Conservation (phyloP, 805 yeast species). For the Pichia thaimueangensis region DNA sequence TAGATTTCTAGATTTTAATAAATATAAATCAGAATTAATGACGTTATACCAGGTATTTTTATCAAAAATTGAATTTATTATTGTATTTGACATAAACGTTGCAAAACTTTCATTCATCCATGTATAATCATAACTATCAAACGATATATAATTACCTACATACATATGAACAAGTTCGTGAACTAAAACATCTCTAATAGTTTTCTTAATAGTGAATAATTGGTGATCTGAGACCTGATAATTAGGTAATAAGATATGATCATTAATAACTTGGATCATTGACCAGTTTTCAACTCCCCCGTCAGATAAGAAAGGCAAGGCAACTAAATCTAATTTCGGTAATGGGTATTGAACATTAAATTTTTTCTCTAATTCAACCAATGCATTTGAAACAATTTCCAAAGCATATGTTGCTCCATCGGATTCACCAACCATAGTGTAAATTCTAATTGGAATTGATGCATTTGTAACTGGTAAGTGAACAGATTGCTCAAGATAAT, state of each 20-base stretch:
- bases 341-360: conserved; percentile 49
- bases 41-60: conserved; percentile 31
- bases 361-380: conserved; percentile 42
- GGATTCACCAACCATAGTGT: conserved; percentile 49
- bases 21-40: conserved; percentile 22
- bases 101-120: conserved; percentile 81
- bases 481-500: conserved; percentile 37
- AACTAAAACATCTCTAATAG: conserved; percentile 49
- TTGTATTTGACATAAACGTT: conserved; percentile 51
- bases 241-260: conserved; percentile 39
- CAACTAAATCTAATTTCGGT: conserved; percentile 58
- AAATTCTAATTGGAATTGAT: conserved; percentile 44
- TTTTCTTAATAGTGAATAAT: conserved; percentile 15
- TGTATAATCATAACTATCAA: conserved; percentile 59
- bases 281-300: conserved; percentile 84
- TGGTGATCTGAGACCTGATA: conserved; percentile 17
- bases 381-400: conserved; percentile 37
- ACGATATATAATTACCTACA: conserved; percentile 64
- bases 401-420: conserved; percentile 44
- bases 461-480: conserved; percentile 17
- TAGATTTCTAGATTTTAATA: conserved; percentile 28
- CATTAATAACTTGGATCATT: conserved; percentile 51
- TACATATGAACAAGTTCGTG: conserved; percentile 80
- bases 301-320: conserved; percentile 65
- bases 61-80: conserved; percentile 26